These are phyloP conservation scores for Aspergillus haitiensis DNA, from an alignment of 495 filamentous ascomycete species.

Conservation along the genomic window DNA sequence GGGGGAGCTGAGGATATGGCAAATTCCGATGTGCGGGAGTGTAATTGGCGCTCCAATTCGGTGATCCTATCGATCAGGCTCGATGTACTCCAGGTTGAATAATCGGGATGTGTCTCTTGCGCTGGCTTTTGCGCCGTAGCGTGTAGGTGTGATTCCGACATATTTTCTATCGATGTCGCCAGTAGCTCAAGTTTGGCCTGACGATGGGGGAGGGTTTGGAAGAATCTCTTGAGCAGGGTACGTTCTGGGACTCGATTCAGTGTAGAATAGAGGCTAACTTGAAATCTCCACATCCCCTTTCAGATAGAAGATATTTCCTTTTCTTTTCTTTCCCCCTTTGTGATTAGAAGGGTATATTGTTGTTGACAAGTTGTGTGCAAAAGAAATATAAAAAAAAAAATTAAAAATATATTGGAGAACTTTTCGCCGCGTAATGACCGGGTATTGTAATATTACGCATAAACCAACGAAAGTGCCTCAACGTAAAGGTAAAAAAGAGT, in stretches of 20 bases:
- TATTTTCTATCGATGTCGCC: slow-evolving; percentile 12
- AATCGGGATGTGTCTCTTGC: slow-evolving; percentile 32
- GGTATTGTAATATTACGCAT: slow-evolving; percentile 16
- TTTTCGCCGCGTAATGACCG: slow-evolving; percentile 8
- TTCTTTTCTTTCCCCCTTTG: not conserved
- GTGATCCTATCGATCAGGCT: slow-evolving; percentile 65
- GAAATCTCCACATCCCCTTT: slow-evolving; percentile 27
- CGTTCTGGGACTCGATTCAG: slow-evolving; percentile 7
- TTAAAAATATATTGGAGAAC: slow-evolving; percentile 14
- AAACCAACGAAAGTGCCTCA: slow-evolving; percentile 11
- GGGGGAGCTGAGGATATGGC: slow-evolving; percentile 19
- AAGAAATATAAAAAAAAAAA: not conserved
- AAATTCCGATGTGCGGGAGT: slow-evolving; percentile 46
- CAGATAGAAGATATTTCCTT: not conserved
- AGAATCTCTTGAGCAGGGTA: slow-evolving; percentile 5
- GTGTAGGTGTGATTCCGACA: not conserved
- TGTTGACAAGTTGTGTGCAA: not conserved
- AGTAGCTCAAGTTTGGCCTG: slow-evolving; percentile 7
- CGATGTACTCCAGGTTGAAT: slow-evolving; percentile 63
- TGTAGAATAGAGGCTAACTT: slow-evolving; percentile 6
- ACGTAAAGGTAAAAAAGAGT: too few species aligned
- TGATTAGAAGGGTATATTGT: not conserved
- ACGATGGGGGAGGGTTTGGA: slow-evolving; percentile 2
- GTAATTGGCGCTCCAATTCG: slow-evolving; percentile 62
- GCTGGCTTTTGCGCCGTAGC: too few species aligned